Evolutionary conservation across 106 monocot species (phyloP).

Genomic region (Platanthera zijinensis): DNA sequence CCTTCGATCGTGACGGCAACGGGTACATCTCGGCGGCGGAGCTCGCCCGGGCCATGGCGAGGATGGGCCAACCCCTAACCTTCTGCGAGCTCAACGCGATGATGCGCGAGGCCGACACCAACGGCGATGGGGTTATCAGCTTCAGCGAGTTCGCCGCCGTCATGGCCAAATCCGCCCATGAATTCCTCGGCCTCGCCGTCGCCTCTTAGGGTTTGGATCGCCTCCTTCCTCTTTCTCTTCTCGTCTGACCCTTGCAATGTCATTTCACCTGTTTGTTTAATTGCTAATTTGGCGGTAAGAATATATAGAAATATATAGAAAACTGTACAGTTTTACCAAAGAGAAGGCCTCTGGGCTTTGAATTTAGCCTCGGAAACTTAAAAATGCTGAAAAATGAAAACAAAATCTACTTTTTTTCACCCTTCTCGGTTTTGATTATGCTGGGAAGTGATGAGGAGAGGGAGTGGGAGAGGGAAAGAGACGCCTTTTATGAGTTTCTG

Average conservation of each 20-base stretch:
- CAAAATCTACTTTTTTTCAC: too few species aligned
- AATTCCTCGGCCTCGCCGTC: slow-evolving; percentile 49
- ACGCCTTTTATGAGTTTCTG: too few species aligned
- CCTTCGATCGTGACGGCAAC: slow-evolving; percentile 68
- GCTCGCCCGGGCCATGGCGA: slow-evolving; percentile 70
- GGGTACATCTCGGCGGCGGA: slow-evolving; percentile 61
- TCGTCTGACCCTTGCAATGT: background rate
- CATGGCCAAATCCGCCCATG: slow-evolving; percentile 58
- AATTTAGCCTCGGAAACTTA: too few species aligned
- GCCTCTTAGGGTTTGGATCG: background rate
- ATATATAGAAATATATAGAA: too few species aligned
- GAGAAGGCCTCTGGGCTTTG: too few species aligned
- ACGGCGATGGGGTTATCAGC: slow-evolving; percentile 66
- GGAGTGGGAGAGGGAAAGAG: too few species aligned
- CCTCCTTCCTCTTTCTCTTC: background rate
- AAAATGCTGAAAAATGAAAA: too few species aligned
- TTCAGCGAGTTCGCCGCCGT: slow-evolving; percentile 50
- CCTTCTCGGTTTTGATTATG: too few species aligned
- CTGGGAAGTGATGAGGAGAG: too few species aligned
- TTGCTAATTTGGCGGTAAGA: too few species aligned
- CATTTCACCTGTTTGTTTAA: too few species aligned
- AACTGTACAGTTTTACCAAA: too few species aligned
- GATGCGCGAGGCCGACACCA: slow-evolving; percentile 55
- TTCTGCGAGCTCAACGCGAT: slow-evolving; percentile 47
- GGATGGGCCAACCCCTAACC: slow-evolving; percentile 52